Base-by-base conservation (phyloP, 2,329 filamentous ascomycete genomes). In the Aspergillus tubingensis region DNA sequence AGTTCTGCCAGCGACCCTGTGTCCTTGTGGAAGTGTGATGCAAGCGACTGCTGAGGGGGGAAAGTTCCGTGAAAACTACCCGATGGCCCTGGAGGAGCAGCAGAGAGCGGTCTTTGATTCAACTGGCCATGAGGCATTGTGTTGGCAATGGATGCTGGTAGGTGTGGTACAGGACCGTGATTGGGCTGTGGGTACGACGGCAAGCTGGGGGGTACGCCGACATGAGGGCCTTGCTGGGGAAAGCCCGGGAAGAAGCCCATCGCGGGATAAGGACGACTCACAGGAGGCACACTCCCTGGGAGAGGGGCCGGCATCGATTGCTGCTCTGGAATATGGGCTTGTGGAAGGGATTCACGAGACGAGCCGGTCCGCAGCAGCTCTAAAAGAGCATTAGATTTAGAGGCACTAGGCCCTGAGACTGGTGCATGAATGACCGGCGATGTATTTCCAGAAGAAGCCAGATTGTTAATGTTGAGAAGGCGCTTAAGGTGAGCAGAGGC, bases 241-340 rank as follows among this genome's bases (percentile, higher is more conserved):
- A 68, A 74, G 38, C 66, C 77, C 60, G 67, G 77, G 69, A 65
- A 77, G 54, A 81, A 74, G 10, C 82, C 80, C 15, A 82, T 72
- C 19, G 79, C 79, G 43, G 82, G 79, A 54, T 84, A 82, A 58
- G 84, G 81, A 69, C 86, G 65, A 23, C 64, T 82, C 70, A 83
- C 85, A 43, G 77, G 79, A 13, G 87, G 85, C 69, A 84, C 81
- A 27, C 82, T 71, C 21, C 82, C 79, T 25, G 83, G 80, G 5
- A 74, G 71, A 17, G 80, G 78, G 62, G 86, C 83, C 13, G 89
- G 85, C 32, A 85, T 72, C 8, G 86, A 83, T 5, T 84, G 85
- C 54, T 81, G 81, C 44, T 80, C 73, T 61, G 54, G 49, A 36
- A 55, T 57, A 41, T 66, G 68, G 19, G 32, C 32, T 15, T 36